phyloP scores from a whole-genome alignment of 2,329 filamentous ascomycete genomes.

The Nemania sp. region DNA sequence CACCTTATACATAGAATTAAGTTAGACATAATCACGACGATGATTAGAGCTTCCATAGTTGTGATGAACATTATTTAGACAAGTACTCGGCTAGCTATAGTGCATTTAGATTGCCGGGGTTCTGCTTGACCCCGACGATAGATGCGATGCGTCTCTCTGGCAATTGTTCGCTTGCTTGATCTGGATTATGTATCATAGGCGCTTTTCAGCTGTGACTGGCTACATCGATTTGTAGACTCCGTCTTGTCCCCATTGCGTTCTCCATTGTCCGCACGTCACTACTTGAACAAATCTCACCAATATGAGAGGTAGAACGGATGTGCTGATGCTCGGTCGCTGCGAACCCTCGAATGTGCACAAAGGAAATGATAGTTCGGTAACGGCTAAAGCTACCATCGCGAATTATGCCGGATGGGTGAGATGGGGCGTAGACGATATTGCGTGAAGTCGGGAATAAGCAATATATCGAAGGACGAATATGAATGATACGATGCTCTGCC shows the following conservation, averaged over 20 bases:
- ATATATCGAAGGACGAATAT: constrained; percentile 12
- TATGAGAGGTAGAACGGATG: constrained; percentile 3
- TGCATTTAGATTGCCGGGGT: constrained; percentile 6
- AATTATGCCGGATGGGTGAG: constrained; percentile 4
- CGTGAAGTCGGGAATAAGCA: constrained; percentile 3
- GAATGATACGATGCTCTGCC: constrained; percentile 6
- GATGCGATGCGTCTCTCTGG: too few species aligned
- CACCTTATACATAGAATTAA: not conserved
- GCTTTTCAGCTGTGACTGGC: not conserved
- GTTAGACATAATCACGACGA: not conserved
- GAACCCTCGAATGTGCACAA: constrained; percentile 16
- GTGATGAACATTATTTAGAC: not conserved
- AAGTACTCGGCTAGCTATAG: constrained; percentile 3
- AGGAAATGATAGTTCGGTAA: too few species aligned
- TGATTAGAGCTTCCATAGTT: not conserved
- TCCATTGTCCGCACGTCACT: constrained; percentile 2
- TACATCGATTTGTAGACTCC: not conserved
- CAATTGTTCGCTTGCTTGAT: not conserved
- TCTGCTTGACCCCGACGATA: too few species aligned
- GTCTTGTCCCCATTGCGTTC: not conserved
- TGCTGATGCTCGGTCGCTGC: not conserved
- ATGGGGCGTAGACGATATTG: constrained; percentile 4
- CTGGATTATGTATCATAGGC: not conserved
- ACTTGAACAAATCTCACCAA: constrained; percentile 4
- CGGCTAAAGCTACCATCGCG: not conserved